These are phyloP conservation scores for Deuterostichococcus epilithicus DNA, from an alignment of 139 green algal genomes.

Conservation along the genomic window DNA sequence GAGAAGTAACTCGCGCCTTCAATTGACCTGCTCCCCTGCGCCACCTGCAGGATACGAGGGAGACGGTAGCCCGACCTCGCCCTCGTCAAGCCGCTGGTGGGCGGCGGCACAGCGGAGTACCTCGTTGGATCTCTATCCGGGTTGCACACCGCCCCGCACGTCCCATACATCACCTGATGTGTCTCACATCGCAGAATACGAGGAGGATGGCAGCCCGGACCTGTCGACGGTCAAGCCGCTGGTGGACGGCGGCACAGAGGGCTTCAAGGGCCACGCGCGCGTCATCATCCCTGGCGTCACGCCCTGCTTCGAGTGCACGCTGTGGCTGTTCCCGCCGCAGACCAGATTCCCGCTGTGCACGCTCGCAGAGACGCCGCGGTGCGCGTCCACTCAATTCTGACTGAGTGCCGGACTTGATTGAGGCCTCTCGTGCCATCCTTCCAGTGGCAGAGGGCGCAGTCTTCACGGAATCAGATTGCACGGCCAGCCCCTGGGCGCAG, in stretches of 20 bases:
- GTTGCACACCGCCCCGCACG: background rate
- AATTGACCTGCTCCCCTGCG: too few relatives aligned
- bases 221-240: conserved; percentile 88
- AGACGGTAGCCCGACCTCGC: conserved; percentile 67
- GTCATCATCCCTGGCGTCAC: conserved; percentile 95
- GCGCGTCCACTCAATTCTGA: conserved; percentile 49
- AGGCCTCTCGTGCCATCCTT: too few relatives aligned
- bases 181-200: conserved; percentile 70
- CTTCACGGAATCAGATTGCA: too few relatives aligned
- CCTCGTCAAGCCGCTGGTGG: conserved; percentile 95
- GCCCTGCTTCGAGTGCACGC: conserved; percentile 99
- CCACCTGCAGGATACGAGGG: conserved; percentile 87
- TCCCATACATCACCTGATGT: too few relatives aligned
- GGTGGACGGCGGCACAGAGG: conserved; percentile 98
- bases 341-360: conserved; percentile 97
- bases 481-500: too few relatives aligned
- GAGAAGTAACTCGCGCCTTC: too few relatives aligned
- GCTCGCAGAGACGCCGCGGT: conserved; percentile 88
- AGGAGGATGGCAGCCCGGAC: conserved; percentile 77
- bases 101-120: conserved; percentile 92
- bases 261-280: conserved; percentile 95
- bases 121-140: too few relatives aligned
- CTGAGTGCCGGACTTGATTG: background rate
- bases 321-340: conserved; percentile 99
- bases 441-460: too few relatives aligned